These are phyloP conservation scores for Diplodia seriata DNA, from an alignment of 2,329 filamentous ascomycete species.

Conservation along the genomic window DNA sequence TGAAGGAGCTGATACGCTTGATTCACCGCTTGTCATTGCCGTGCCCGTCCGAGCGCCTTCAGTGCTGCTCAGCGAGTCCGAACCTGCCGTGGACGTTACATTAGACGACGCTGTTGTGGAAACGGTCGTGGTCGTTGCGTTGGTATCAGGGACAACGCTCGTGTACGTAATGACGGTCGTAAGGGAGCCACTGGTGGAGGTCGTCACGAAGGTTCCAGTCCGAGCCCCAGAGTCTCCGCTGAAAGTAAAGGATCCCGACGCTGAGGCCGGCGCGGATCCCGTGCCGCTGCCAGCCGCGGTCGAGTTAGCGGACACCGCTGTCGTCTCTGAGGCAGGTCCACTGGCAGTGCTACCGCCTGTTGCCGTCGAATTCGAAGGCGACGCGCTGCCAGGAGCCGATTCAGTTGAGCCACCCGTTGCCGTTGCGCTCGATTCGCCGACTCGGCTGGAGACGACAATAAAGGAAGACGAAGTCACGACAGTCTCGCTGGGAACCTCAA, in stretches of 20 bases:
- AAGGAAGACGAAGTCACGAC: neutral
- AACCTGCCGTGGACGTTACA: neutral
- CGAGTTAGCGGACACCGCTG: neutral
- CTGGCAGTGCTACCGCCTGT: too few relatives aligned
- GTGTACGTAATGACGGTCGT: neutral
- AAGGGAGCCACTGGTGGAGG: neutral
- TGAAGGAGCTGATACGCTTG: neutral
- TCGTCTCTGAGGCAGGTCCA: too few relatives aligned
- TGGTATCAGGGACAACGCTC: neutral
- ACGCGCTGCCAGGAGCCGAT: neutral
- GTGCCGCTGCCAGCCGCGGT: neutral
- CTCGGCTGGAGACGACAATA: constrained; percentile 20
- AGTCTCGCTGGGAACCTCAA: constrained; percentile 6
- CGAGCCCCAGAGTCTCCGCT: neutral
- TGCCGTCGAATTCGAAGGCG: too few relatives aligned
- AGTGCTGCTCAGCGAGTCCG: neutral
- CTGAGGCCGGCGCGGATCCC: neutral
- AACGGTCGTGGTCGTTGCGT: neutral
- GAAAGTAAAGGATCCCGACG: neutral
- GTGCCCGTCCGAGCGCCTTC: neutral
- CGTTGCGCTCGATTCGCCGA: constrained; percentile 30
- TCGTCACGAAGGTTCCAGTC: neutral
- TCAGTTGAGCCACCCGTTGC: constrained; percentile 31
- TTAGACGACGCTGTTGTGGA: neutral
- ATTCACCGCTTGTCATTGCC: neutral